phyloP scores from a whole-genome alignment of 2,329 filamentous ascomycete species.

The Corinectria fuckeliana region DNA sequence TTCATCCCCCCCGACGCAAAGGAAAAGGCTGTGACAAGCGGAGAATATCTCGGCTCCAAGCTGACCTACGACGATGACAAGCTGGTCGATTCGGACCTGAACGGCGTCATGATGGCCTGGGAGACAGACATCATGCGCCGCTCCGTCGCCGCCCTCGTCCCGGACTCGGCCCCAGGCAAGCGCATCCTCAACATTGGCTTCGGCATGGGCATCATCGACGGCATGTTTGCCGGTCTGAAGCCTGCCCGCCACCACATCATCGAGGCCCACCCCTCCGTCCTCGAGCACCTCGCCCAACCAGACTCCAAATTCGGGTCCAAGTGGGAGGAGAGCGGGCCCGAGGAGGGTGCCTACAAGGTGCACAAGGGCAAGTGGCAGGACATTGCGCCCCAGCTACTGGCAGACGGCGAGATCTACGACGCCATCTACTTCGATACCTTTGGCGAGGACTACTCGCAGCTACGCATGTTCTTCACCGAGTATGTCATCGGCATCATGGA shows the following conservation, averaged over 20 bases:
- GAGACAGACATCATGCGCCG: slow-evolving; percentile 85
- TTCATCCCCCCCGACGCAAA: slow-evolving; percentile 46
- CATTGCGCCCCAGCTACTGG: slow-evolving; percentile 71
- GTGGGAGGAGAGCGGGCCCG: slow-evolving; percentile 63
- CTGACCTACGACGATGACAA: slow-evolving; percentile 70
- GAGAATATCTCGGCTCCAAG: slow-evolving; percentile 71
- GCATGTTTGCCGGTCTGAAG: slow-evolving; percentile 71
- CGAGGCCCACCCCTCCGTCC: slow-evolving; percentile 81
- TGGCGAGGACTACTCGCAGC: slow-evolving; percentile 87
- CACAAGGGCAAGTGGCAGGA: slow-evolving; percentile 80
- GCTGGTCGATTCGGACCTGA: slow-evolving; percentile 75
- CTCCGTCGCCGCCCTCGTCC: slow-evolving; percentile 72
- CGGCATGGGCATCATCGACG: slow-evolving; percentile 89
- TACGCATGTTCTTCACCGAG: slow-evolving; percentile 88
- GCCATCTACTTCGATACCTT: slow-evolving; percentile 98
- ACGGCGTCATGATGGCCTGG: slow-evolving; percentile 95
- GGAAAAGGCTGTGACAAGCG: slow-evolving; percentile 63
- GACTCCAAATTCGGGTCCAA: slow-evolving; percentile 58
- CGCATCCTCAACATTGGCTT: slow-evolving; percentile 86
- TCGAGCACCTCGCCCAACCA: slow-evolving; percentile 64
- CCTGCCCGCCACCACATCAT: slow-evolving; percentile 81
- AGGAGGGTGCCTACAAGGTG: slow-evolving; percentile 74
- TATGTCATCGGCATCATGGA: slow-evolving; percentile 82
- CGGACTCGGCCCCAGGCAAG: slow-evolving; percentile 56
- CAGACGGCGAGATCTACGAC: slow-evolving; percentile 75